Base-by-base conservation (phyloP, 176 grass and related monocot species). In the Lolium perenne region DNA sequence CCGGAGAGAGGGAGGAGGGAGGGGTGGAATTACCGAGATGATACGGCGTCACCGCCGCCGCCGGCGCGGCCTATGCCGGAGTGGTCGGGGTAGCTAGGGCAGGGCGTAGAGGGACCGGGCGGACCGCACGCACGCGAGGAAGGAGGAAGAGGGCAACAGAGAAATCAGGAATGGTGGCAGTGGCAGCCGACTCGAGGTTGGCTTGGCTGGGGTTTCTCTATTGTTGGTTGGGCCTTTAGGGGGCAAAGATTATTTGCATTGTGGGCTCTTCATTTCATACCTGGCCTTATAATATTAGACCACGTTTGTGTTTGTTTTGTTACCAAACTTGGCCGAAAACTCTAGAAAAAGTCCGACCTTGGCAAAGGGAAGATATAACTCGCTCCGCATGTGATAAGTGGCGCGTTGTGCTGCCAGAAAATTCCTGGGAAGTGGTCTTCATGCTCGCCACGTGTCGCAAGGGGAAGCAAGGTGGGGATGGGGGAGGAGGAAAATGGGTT, bases 21-120 rank as follows among this genome's bases (percentile, higher is more conserved):
- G 0, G 56, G 7, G 32, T 10, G 32, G 38, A 2, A 10, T 82
- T 82, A 87, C 85, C 86, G 35, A 23, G 79, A 50, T 67, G 60
- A 76, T 38, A 5, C 54, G 47, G 26, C 67, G 71, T 11, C 48
- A 78, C 60, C 69, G 57, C 71, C 16, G 71, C 77, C 38, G 56
- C 56, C 38, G 56, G 6, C 54, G 50, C 63, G 32, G 38, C 35
- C 65, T 46, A 17, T 9, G 61, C 57, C 50, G 74, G 64, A 9
- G 81, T 16, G 12, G 51, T 53, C 23, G 21, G 41, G 35, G 38
- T 26, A 8, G 69, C 38, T 79, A 79, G 87, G 81, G 80, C 64
- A 62, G n/a, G 67, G 46, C 10, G 49, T 12, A 57, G 11, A 62
- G 38, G 3, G 20, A 10, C 1, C 22, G 38, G 14, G 13, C 13